Percentiles rank a stretch among this genome's conserved stretches.
Evolutionary conservation across 2,329 filamentous ascomycete genomes (phyloP).

Genomic region (Zymoseptoria pseudotritici): DNA sequence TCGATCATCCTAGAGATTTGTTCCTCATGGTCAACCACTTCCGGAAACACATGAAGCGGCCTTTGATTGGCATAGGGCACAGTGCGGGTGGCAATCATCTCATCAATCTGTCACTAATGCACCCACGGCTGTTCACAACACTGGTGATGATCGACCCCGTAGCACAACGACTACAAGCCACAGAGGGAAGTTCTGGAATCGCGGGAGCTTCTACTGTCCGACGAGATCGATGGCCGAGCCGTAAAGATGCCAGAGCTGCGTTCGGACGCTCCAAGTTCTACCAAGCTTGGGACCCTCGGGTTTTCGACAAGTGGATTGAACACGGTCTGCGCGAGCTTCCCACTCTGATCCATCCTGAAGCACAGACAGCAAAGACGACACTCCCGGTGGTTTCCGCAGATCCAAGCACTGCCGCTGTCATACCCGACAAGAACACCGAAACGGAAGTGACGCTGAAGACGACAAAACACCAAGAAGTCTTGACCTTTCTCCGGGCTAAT

Average conservation of each 20-base stretch:
- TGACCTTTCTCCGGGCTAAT: constrained; percentile 63
- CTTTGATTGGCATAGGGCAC: constrained; percentile 78
- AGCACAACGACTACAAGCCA: constrained; percentile 48
- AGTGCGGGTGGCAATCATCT: constrained; percentile 78
- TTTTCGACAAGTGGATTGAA: constrained; percentile 64
- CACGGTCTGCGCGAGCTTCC: constrained; percentile 71
- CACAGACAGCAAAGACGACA: constrained; percentile 14
- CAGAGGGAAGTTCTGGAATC: constrained; percentile 28
- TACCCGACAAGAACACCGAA: constrained; percentile 18
- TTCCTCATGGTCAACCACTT: constrained; percentile 80
- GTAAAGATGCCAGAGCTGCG: constrained; percentile 56
- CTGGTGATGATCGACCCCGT: constrained; percentile 81
- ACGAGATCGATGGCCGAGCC: constrained; percentile 75
- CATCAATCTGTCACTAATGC: constrained; percentile 62
- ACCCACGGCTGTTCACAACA: constrained; percentile 71
- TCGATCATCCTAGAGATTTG: constrained; percentile 77
- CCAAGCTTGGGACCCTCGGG: constrained; percentile 70
- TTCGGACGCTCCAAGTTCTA: constrained; percentile 72
- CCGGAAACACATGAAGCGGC: constrained; percentile 69
- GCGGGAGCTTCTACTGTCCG: constrained; percentile 58
- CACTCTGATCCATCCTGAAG: constrained; percentile 41
- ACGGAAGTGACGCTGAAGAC: constrained; percentile 65
- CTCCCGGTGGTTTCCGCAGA: constrained; percentile 23
- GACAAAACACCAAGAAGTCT: constrained; percentile 80
- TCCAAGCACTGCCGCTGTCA: constrained; percentile 16